Base-by-base conservation (phyloP, 2,329 filamentous ascomycete species). In the Graphilbum sp. region DNA sequence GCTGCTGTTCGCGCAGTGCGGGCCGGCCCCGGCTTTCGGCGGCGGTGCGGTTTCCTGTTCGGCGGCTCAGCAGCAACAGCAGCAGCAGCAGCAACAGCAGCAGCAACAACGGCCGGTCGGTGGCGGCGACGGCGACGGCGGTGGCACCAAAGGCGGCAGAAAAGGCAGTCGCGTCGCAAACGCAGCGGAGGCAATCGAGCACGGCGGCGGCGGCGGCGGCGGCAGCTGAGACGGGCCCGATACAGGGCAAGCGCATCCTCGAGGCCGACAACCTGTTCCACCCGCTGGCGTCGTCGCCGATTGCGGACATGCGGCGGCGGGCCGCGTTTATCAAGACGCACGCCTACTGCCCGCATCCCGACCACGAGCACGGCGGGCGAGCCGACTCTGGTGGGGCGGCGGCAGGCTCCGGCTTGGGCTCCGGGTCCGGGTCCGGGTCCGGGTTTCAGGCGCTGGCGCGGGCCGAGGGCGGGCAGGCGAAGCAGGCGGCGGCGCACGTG, bases 241-340 rank as follows among this genome's bases (percentile, higher is more conserved):
- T 9, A 17, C 34, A 2, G 27, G 19, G 25, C 27, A 18, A 19
- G 20, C 16, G 21, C 3, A 49, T 62, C 24, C 67, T 93, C 20
- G 66, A 65, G 45, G 68, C 75, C 36, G 75, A 92, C 59, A 80
- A 95, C 54, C 77, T 98, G 40, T 98, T 96, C 65, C 88, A 98
- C 59, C 75, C 84, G 10, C 93, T 90, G 57, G 83, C 84, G 27
- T 69, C 79, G 46, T 98, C 90, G 13, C 90, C 92, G 9, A 81
- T 88, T 32, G 79, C 84, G 30, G 79, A 82, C 44, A 95, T 98
- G 46, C 76, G 88, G 49, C 75, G 76, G 50, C 78, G 90, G 48
- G 90, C 88, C 21, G 82, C 81, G 10, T 92, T 84, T 52, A 96
- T 96, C 61, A 83, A 79, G 54, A 81, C 92, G 52, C 85, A 95